A percentile compares a stretch with the other conserved stretches of the same genome.
These are phyloP conservation scores for Clarireedia monteithiana DNA, from an alignment of 2,329 filamentous ascomycete species.

Conservation along the genomic window DNA sequence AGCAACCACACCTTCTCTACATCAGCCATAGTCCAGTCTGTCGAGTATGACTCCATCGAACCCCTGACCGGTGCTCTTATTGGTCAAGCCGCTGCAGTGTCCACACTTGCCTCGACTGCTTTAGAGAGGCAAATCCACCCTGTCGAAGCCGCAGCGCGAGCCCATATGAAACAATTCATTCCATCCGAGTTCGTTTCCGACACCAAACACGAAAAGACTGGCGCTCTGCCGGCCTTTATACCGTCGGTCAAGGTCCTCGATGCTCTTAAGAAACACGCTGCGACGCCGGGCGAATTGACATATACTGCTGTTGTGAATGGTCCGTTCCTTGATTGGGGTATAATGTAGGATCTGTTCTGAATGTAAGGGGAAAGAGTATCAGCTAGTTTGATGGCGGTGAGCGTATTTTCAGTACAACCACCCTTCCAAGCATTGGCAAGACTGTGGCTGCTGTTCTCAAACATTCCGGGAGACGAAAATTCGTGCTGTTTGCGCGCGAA, in stretches of 20 bases:
- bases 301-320: slow-evolving; percentile 2
- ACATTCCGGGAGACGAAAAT: slow-evolving; percentile 24
- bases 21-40: slow-evolving; percentile 15
- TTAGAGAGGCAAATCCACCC: slow-evolving; percentile 30
- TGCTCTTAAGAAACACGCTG: slow-evolving; percentile 12
- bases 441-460: slow-evolving; percentile 30
- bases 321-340: slow-evolving; percentile 2
- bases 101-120: slow-evolving; percentile 10
- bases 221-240: slow-evolving; percentile 12
- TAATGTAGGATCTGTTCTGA: slow-evolving; percentile 1
- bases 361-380: slow-evolving; percentile 15
- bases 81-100: slow-evolving; percentile 21
- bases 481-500: slow-evolving; percentile 13
- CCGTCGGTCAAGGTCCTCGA: slow-evolving; percentile 14
- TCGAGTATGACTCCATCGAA: slow-evolving; percentile 9
- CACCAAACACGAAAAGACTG: slow-evolving; percentile 17
- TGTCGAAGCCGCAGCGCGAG: slow-evolving; percentile 50
- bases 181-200: slow-evolving; percentile 45
- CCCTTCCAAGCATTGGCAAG: slow-evolving; percentile 28
- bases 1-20: slow-evolving; percentile 21
- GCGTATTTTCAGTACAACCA: slow-evolving; percentile 19
- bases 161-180: slow-evolving; percentile 53
- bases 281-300: neutral
- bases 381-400: slow-evolving; percentile 44
- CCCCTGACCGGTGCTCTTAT: slow-evolving; percentile 24